Evolutionary conservation across 2,329 filamentous ascomycete species (phyloP).

Genomic region (Botryotinia calthae): DNA sequence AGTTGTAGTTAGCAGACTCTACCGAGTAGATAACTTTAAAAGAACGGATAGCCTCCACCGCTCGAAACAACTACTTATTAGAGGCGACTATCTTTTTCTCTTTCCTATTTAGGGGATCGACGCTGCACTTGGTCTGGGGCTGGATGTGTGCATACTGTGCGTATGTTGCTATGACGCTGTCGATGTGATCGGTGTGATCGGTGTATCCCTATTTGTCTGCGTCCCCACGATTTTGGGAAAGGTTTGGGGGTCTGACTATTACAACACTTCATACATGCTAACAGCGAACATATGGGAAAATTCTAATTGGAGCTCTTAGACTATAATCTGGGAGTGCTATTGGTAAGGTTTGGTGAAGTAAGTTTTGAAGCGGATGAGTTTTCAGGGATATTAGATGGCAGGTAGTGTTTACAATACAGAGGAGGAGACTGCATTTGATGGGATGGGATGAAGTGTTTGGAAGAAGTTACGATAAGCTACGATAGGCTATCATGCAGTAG

Average conservation of each 20-base stretch:
- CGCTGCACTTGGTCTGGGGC: background rate
- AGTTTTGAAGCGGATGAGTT: background rate
- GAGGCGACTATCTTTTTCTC: background rate
- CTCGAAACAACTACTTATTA: background rate
- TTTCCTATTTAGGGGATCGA: conserved; percentile 10
- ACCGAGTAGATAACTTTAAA: conserved; percentile 5
- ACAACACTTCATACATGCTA: background rate
- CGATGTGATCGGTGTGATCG: conserved; percentile 1
- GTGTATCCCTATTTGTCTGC: background rate
- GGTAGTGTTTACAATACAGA: background rate
- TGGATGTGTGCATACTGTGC: background rate
- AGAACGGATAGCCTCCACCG: background rate
- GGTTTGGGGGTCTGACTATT: background rate
- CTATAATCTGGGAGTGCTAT: background rate
- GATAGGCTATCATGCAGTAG: background rate
- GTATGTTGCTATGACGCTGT: conserved; percentile 6
- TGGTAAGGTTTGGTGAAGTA: background rate
- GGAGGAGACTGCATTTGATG: background rate
- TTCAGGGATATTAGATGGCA: background rate
- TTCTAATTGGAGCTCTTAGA: background rate
- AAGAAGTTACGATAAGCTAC: too few species aligned
- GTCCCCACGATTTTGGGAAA: background rate
- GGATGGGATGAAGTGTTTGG: background rate
- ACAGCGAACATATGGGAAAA: background rate
- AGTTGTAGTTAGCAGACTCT: background rate